Evolutionary conservation across 1,284 basidiomycete species (phyloP).

Genomic region (Ganoderma resinaceum): DNA sequence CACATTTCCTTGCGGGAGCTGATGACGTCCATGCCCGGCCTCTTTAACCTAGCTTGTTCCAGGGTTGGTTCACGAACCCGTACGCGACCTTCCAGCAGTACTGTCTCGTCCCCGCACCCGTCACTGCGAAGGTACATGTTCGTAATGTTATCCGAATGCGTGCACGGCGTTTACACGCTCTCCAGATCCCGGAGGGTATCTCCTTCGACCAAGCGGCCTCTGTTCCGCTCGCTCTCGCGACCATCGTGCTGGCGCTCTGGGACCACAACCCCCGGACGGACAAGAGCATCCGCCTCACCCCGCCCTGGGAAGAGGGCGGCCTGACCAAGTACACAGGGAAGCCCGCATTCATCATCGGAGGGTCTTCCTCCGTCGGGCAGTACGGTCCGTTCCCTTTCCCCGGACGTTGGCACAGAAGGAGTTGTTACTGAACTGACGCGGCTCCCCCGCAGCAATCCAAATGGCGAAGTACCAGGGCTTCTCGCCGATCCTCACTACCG

Average conservation of each 20-base stretch:
- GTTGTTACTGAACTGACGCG: no score
- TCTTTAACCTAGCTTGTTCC: conserved; percentile 34
- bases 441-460: conserved; percentile 52
- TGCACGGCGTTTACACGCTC: neutral
- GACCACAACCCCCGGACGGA: conserved; percentile 18
- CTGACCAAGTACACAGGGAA: conserved; percentile 45
- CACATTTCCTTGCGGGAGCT: neutral
- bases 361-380: conserved; percentile 51
- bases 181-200: conserved; percentile 39
- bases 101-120: conserved; percentile 37
- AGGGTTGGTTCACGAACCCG: conserved; percentile 32
- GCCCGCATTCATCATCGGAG: conserved; percentile 52
- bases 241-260: conserved; percentile 39
- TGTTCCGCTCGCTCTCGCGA: conserved; percentile 39
- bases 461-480: conserved; percentile 60
- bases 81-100: conserved; percentile 45
- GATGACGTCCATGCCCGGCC: neutral
- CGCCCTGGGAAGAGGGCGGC: conserved; percentile 38
- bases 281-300: conserved; percentile 31
- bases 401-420: conserved; percentile 35
- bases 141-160: neutral
- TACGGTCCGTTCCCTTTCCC: conserved; percentile 41
- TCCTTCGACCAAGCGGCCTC: conserved; percentile 42
- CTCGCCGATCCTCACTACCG: conserved; percentile 59
- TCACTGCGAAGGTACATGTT: conserved; percentile 37